phyloP scores from a whole-genome alignment of 164 flowering plant genomes.

The Chimonanthus salicifolius region DNA sequence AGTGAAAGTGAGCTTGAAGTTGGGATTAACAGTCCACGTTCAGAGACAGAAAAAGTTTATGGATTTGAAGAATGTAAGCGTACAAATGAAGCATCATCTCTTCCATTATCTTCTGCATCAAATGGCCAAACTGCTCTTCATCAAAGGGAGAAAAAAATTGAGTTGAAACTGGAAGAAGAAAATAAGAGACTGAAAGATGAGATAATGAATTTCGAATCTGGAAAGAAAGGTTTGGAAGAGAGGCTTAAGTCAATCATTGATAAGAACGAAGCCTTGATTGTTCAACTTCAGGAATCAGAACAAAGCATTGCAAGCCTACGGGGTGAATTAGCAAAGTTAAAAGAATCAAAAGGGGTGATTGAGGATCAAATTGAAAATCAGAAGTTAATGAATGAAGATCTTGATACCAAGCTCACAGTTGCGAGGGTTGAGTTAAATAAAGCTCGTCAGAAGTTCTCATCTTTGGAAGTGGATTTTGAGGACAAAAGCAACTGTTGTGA shows the following conservation, averaged over 20 bases:
- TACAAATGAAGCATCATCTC: background rate
- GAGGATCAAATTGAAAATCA: constrained; percentile 71
- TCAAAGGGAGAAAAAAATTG: constrained; percentile 23
- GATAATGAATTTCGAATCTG: constrained; percentile 26
- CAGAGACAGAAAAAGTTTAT: constrained; percentile 10
- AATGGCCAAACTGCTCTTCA: background rate
- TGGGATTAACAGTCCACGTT: constrained; percentile 6
- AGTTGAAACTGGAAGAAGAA: constrained; percentile 32
- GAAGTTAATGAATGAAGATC: constrained; percentile 61
- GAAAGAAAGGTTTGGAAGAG: constrained; percentile 36
- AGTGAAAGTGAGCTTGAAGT: constrained; percentile 36
- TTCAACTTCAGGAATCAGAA: constrained; percentile 44
- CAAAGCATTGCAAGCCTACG: constrained; percentile 30
- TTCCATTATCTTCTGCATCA: background rate
- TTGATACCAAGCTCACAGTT: constrained; percentile 65
- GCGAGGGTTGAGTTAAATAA: constrained; percentile 53
- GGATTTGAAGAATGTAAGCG: constrained; percentile 10
- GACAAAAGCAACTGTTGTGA: constrained; percentile 58
- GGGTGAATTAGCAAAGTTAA: constrained; percentile 35
- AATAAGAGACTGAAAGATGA: constrained; percentile 37
- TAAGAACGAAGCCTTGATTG: constrained; percentile 23
- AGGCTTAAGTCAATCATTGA: constrained; percentile 33
- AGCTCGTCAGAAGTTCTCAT: constrained; percentile 51
- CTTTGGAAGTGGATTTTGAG: constrained; percentile 72
- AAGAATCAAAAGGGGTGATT: constrained; percentile 36